phyloP scores from a whole-genome alignment of 805 yeast species.

The Metschnikowia henanensis region DNA sequence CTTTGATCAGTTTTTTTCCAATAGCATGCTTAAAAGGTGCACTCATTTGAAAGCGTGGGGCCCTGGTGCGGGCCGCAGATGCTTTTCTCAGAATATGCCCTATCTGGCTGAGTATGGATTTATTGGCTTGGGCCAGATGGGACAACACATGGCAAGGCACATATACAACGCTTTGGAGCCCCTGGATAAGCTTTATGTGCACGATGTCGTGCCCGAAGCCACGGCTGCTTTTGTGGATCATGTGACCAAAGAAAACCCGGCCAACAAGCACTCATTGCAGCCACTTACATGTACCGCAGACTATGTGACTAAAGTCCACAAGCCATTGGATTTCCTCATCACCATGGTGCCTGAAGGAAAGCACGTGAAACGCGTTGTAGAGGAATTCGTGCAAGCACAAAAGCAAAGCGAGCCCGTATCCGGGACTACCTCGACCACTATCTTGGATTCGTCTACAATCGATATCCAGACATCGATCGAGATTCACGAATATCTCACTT shows the following conservation, averaged over 20 bases:
- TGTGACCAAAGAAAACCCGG: constrained; percentile 26
- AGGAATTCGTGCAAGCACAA: constrained; percentile 36
- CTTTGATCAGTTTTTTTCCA: too few relatives aligned
- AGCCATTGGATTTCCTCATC: constrained; percentile 40
- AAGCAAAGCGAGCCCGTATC: constrained; percentile 13
- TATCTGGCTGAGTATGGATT: constrained; percentile 41
- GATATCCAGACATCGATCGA: constrained; percentile 48
- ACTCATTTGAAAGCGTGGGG: not conserved
- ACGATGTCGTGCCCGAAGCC: constrained; percentile 39
- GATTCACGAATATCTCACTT: constrained; percentile 35
- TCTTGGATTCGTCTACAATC: constrained; percentile 53
- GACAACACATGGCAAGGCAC: constrained; percentile 55
- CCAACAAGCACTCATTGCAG: constrained; percentile 20
- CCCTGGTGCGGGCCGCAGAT: constrained; percentile 6
- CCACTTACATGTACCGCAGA: constrained; percentile 22
- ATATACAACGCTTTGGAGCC: constrained; percentile 39
- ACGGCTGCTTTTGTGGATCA: constrained; percentile 23
- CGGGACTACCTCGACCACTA: constrained; percentile 22
- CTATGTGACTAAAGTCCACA: constrained; percentile 31
- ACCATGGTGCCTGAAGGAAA: constrained; percentile 58
- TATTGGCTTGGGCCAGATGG: constrained; percentile 60
- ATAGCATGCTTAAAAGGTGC: not conserved
- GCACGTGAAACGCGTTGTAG: constrained; percentile 45
- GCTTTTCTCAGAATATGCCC: constrained; percentile 8
- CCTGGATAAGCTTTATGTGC: constrained; percentile 42